These are phyloP conservation scores for Oehlia diaphana DNA, from an alignment of 192 early-diverging fungal genomes.

Conservation along the genomic window DNA sequence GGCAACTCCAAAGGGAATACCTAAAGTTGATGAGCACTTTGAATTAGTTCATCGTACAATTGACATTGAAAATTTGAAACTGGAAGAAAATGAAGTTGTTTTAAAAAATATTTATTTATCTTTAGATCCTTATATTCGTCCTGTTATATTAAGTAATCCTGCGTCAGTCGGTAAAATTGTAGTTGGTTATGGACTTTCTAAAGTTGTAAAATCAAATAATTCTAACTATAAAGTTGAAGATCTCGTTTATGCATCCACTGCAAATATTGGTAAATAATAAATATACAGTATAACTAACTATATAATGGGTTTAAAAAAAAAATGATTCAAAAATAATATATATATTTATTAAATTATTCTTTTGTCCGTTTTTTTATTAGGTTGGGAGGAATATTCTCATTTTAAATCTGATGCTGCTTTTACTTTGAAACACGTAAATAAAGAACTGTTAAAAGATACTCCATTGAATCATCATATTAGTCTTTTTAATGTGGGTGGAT, in stretches of 20 bases:
- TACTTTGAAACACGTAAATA: constrained; percentile 64
- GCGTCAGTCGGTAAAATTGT: constrained; percentile 62
- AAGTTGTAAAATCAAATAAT: constrained; percentile 67
- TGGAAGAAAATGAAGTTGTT: constrained; percentile 51
- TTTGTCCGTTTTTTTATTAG: not conserved
- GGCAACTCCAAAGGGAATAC: not conserved
- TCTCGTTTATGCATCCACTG: constrained; percentile 51
- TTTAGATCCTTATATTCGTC: constrained; percentile 75
- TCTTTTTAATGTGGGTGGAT: constrained; percentile 21
- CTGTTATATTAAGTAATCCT: constrained; percentile 24
- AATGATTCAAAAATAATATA: too few species aligned
- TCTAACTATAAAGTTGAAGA: constrained; percentile 60
- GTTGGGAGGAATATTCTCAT: constrained; percentile 41
- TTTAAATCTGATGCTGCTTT: constrained; percentile 51
- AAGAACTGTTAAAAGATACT: constrained; percentile 62
- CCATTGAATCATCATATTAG: constrained; percentile 13
- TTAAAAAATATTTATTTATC: constrained; percentile 66
- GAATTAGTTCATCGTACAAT: constrained; percentile 33
- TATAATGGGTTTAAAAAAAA: too few species aligned
- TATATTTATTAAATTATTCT: too few species aligned
- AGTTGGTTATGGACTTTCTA: constrained; percentile 56
- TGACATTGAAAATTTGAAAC: constrained; percentile 39
- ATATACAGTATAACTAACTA: constrained; percentile 31
- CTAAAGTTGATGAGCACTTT: not conserved
- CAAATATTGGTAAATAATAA: constrained; percentile 50